Evolutionary conservation across 148 eudicot species (phyloP).

Genomic region (Linanthus parryae): DNA sequence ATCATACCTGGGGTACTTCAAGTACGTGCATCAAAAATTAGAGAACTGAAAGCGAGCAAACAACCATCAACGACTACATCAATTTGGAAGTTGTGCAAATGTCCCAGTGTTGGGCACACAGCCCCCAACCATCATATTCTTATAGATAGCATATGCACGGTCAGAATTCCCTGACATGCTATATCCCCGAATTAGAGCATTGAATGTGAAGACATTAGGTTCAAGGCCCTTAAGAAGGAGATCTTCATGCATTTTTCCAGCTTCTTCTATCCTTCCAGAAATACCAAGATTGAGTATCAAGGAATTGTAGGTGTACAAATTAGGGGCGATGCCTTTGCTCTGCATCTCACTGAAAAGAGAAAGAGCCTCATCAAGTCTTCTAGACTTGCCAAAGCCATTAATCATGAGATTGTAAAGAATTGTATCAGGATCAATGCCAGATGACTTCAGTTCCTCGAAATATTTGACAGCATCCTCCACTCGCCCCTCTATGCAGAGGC

Average conservation of each 20-base stretch:
- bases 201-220: slow-evolving; percentile 83
- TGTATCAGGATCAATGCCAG: slow-evolving; percentile 83
- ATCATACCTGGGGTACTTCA: no score
- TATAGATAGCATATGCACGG: slow-evolving; percentile 71
- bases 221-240: slow-evolving; percentile 60
- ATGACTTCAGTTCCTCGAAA: slow-evolving; percentile 57
- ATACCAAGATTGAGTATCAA: slow-evolving; percentile 77
- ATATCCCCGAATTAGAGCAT: slow-evolving; percentile 88
- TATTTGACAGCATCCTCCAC: slow-evolving; percentile 65
- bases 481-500: slow-evolving; percentile 53
- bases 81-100: slow-evolving; percentile 88
- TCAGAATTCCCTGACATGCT: slow-evolving; percentile 68
- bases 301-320: slow-evolving; percentile 71
- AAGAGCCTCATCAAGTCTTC: slow-evolving; percentile 57
- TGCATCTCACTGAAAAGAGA: slow-evolving; percentile 62
- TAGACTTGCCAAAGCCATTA: slow-evolving; percentile 71
- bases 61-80: slow-evolving; percentile 12
- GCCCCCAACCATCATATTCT: slow-evolving; percentile 93
- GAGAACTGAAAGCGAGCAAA: no score
- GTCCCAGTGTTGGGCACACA: slow-evolving; percentile 82
- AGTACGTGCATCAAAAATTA: no score
- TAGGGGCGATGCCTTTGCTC: slow-evolving; percentile 50
- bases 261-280: slow-evolving; percentile 70
- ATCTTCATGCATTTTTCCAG: slow-evolving; percentile 62
- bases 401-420: slow-evolving; percentile 81